A percentile compares a stretch with the other conserved stretches of the same genome.
These are phyloP conservation scores for Lactarius quietus DNA, from an alignment of 768 basidiomycete genomes.

Conservation along the genomic window DNA sequence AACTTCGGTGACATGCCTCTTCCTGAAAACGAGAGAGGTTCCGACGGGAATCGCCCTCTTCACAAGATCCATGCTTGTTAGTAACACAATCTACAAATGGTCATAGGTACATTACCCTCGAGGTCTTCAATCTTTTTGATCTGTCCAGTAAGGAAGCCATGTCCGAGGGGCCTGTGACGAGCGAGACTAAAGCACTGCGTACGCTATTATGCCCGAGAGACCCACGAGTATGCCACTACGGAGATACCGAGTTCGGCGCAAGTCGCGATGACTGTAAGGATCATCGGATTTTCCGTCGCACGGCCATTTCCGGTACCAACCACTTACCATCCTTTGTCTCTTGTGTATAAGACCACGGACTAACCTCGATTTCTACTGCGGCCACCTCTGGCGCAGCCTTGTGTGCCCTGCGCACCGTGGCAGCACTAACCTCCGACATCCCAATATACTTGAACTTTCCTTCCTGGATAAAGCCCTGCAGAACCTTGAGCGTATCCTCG, in stretches of 20 bases:
- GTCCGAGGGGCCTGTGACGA: slow-evolving; percentile 45
- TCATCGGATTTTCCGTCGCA: background rate
- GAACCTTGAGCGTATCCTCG: slow-evolving; percentile 43
- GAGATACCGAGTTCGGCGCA: slow-evolving; percentile 54
- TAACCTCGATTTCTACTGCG: slow-evolving; percentile 65
- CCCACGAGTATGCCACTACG: slow-evolving; percentile 58
- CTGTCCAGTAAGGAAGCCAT: slow-evolving; percentile 50
- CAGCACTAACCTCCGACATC: slow-evolving; percentile 50
- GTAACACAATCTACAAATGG: background rate
- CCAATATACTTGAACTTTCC: slow-evolving; percentile 60
- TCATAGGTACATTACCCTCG: slow-evolving; percentile 26
- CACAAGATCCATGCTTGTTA: slow-evolving; percentile 13
- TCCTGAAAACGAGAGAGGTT: slow-evolving; percentile 37
- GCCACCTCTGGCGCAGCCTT: slow-evolving; percentile 51
- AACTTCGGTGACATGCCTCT: slow-evolving; percentile 29
- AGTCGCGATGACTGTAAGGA: slow-evolving; percentile 44
- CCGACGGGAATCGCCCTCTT: slow-evolving; percentile 39
- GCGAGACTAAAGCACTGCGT: background rate
- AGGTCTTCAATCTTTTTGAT: slow-evolving; percentile 40
- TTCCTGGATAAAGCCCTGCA: slow-evolving; percentile 48
- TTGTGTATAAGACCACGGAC: slow-evolving; percentile 55
- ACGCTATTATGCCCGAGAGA: slow-evolving; percentile 1
- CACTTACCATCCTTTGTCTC: slow-evolving; percentile 44
- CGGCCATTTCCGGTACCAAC: background rate
- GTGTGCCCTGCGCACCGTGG: slow-evolving; percentile 41